phyloP scores from a whole-genome alignment of 2,329 filamentous ascomycete species.

The Ophiostoma piceae region DNA sequence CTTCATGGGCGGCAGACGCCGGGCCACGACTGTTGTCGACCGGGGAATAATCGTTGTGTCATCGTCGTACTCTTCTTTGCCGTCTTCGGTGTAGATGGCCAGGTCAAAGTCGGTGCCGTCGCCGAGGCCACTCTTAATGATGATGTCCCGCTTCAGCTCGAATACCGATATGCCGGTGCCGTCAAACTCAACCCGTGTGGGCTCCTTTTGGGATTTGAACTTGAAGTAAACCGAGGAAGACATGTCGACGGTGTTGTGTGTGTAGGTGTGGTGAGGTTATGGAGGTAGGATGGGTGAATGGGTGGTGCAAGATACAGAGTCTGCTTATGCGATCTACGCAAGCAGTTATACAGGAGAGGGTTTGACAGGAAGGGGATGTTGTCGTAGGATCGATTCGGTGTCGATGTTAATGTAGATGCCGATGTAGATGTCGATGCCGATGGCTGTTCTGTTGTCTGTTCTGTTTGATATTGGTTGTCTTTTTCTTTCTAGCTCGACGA shows the following conservation, averaged over 20 bases:
- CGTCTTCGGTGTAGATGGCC: conserved; percentile 87
- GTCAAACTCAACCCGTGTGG: conserved; percentile 90
- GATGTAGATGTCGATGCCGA: neutral
- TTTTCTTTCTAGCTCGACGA: conserved; percentile 1
- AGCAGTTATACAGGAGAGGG: conserved; percentile 7
- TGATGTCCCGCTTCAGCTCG: conserved; percentile 98
- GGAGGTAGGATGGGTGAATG: neutral
- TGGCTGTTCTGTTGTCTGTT: neutral
- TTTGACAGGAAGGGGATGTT: conserved; percentile 2
- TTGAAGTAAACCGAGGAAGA: conserved; percentile 99
- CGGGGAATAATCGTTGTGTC: conserved; percentile 96
- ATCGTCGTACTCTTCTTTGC: conserved; percentile 92
- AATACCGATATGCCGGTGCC: conserved; percentile 97
- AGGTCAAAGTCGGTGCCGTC: conserved; percentile 96
- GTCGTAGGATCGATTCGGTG: neutral
- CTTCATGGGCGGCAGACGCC: conserved; percentile 75
- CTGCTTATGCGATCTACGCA: conserved; percentile 20
- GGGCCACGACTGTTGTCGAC: conserved; percentile 87
- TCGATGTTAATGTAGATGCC: neutral
- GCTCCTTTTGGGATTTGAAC: conserved; percentile 98
- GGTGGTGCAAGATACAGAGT: neutral
- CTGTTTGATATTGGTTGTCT: neutral
- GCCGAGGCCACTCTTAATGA: conserved; percentile 84
- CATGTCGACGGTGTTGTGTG: conserved; percentile 52
- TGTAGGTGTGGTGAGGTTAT: neutral